Percentiles rank a stretch among this genome's conserved stretches.
Conservation (phyloP, 129 eudicot genomes). For the Arctium lappa region DNA sequence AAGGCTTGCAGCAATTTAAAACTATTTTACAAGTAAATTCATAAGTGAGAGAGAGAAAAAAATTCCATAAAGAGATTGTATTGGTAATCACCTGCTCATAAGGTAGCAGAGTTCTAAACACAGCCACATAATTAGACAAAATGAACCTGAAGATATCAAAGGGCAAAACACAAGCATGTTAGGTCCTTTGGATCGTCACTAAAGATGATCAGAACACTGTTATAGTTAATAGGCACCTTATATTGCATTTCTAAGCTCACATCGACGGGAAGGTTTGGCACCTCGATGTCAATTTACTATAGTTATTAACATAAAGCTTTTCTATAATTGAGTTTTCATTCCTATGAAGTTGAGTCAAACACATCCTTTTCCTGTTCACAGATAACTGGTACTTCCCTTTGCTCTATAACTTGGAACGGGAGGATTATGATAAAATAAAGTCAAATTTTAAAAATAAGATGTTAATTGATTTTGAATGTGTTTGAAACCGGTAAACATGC, state of each 20-base stretch:
- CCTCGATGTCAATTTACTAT: background rate
- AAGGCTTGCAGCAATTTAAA: conserved; percentile 15
- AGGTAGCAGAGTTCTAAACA: conserved; percentile 82
- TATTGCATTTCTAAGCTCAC: conserved; percentile 3
- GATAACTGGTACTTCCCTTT: background rate
- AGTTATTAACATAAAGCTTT: conserved; percentile 3
- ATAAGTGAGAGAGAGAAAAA: background rate
- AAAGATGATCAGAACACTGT: background rate
- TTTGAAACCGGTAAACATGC: background rate
- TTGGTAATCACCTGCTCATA: conserved; percentile 74
- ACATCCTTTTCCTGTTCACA: background rate
- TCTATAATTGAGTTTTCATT: background rate
- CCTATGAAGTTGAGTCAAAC: background rate
- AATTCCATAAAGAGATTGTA: background rate
- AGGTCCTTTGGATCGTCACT: background rate
- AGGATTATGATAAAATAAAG: background rate
- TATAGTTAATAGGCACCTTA: conserved; percentile 13
- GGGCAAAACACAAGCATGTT: conserved; percentile 10
- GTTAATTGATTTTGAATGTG: background rate
- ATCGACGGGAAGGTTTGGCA: too few species aligned
- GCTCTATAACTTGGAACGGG: background rate
- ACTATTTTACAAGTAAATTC: conserved; percentile 4
- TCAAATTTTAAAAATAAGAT: background rate
- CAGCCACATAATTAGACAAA: conserved; percentile 79
- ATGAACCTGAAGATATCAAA: conserved; percentile 65